Conservation (phyloP, 441 rosid species). For the Brassica balearica region DNA sequence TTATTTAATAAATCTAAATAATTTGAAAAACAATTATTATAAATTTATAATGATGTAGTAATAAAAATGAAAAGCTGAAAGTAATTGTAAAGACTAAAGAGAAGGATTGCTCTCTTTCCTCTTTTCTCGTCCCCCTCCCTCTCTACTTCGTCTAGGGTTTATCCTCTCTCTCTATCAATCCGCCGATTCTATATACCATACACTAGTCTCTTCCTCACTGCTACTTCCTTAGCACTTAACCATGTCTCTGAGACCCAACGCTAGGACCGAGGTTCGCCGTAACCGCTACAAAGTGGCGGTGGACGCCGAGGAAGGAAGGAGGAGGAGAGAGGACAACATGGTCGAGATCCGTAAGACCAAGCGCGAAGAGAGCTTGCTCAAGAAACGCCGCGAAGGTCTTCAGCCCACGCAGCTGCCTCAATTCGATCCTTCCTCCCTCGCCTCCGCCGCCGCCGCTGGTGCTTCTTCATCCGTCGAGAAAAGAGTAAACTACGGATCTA, state of each 20-base stretch:
- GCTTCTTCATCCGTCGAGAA: conserved; percentile 49
- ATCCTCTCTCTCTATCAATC: conserved; percentile 27
- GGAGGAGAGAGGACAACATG: conserved; percentile 79
- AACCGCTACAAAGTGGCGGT: conserved; percentile 74
- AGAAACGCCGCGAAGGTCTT: conserved; percentile 76
- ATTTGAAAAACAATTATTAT: too few species aligned
- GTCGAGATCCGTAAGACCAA: conserved; percentile 77
- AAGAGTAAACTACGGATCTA: conserved; percentile 50
- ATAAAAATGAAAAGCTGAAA: neutral
- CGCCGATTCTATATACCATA: conserved; percentile 33
- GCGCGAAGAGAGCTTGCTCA: conserved; percentile 76
- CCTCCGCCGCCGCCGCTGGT: conserved; percentile 26
- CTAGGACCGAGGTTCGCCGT: conserved; percentile 68
- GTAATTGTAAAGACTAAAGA: neutral
- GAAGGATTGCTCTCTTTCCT: conserved; percentile 8
- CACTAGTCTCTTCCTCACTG: neutral
- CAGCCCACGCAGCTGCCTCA: conserved; percentile 51
- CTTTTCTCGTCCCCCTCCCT: conserved; percentile 29
- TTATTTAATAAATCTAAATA: too few species aligned
- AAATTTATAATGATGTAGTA: too few species aligned
- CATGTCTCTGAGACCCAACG: conserved; percentile 80
- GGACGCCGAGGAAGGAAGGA: conserved; percentile 73
- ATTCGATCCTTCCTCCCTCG: conserved; percentile 46
- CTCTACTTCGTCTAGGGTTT: conserved; percentile 32
- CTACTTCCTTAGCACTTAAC: neutral